Evolutionary conservation across 305 asterid genomes (phyloP).

Genomic region (Plantago coronopus): DNA sequence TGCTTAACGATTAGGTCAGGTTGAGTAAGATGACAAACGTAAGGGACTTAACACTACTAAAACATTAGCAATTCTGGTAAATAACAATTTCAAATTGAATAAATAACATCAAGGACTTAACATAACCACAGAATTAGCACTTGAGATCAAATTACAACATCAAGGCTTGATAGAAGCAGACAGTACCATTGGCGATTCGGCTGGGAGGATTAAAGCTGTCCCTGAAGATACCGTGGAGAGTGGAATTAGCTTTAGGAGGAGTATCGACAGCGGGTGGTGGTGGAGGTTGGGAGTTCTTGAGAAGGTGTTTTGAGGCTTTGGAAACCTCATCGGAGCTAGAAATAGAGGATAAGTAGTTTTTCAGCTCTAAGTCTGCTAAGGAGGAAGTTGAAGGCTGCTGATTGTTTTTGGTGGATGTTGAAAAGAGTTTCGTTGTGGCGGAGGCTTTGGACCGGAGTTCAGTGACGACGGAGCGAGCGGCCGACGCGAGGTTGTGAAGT

Average conservation of each 20-base stretch:
- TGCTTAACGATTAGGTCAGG: neutral
- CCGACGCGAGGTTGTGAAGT: constrained; percentile 44
- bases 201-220: constrained; percentile 37
- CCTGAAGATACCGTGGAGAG: constrained; percentile 34
- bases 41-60: too few relatives aligned
- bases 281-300: too few relatives aligned
- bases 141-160: neutral
- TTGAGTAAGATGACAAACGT: neutral
- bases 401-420: constrained; percentile 26
- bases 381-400: constrained; percentile 15
- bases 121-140: too few relatives aligned
- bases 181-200: constrained; percentile 37
- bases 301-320: too few relatives aligned
- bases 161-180: neutral
- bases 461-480: constrained; percentile 42
- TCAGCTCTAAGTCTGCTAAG: constrained; percentile 34
- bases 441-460: constrained; percentile 24
- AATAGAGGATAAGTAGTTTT: constrained; percentile 39
- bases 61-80: too few relatives aligned
- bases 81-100: too few relatives aligned
- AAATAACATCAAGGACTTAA: too few relatives aligned
- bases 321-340: constrained; percentile 28
- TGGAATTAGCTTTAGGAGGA: constrained; percentile 16
- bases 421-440: neutral
- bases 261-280: constrained; percentile 24